Conservation (phyloP, 495 filamentous ascomycete species). For the Clohesyomyces aquaticus region DNA sequence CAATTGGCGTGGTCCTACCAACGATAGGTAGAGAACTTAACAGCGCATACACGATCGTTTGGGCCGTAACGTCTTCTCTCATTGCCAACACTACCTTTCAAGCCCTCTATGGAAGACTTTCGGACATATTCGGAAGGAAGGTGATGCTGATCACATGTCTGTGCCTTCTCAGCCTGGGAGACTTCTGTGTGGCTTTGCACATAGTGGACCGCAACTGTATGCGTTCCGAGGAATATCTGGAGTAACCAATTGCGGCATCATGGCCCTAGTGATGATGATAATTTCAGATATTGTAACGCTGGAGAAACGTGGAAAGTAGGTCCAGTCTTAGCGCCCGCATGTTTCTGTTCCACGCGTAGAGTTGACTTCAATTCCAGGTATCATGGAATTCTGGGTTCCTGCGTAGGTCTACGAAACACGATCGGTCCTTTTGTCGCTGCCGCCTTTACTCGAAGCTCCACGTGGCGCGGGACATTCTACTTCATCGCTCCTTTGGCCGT, state of each 20-base stretch:
- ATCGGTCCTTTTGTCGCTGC: conserved; percentile 51
- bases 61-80: conserved; percentile 78
- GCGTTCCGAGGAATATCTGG: conserved; percentile 60
- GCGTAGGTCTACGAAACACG: conserved; percentile 50
- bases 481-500: conserved; percentile 34
- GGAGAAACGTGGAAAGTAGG: conserved; percentile 45
- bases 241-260: conserved; percentile 51
- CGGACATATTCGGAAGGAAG: conserved; percentile 63
- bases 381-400: conserved; percentile 52
- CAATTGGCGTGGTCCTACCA: conserved; percentile 62
- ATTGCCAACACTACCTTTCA: conserved; percentile 74
- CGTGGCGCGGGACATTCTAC: conserved; percentile 46
- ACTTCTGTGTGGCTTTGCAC: conserved; percentile 58
- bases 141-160: conserved; percentile 51
- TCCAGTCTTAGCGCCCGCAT: not conserved
- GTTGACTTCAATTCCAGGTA: conserved; percentile 41
- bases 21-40: conserved; percentile 63
- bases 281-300: conserved; percentile 47
- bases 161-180: conserved; percentile 55
- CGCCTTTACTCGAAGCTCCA: conserved; percentile 42
- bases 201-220: conserved; percentile 58
- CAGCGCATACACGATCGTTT: conserved; percentile 62
- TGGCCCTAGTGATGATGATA: conserved; percentile 46
- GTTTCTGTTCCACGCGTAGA: not conserved
- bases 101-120: conserved; percentile 62